Percentiles rank a stretch among this genome's conserved stretches.
phyloP scores from a whole-genome alignment of 805 yeast species.

The Kockiozyma suomiensis region DNA sequence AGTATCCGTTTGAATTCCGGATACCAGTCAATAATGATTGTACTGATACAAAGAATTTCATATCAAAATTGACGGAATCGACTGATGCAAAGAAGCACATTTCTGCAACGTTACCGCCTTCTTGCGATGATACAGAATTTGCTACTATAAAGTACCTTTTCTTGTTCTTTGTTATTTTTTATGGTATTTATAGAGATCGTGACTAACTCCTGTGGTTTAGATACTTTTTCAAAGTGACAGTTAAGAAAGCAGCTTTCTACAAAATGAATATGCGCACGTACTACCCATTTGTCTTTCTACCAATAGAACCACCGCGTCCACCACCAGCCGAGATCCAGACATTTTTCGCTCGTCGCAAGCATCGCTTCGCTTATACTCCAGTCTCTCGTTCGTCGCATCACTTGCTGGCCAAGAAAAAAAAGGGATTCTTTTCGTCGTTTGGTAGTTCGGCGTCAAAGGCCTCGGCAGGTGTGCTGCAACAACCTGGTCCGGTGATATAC shows the following conservation, averaged over 20 bases:
- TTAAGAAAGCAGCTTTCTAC: conserved; percentile 54
- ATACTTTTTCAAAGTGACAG: conserved; percentile 64
- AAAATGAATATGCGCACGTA: conserved; percentile 51
- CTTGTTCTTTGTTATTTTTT: conserved; percentile 32
- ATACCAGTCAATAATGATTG: conserved; percentile 41
- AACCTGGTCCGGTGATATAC: conserved; percentile 36
- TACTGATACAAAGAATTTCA: conserved; percentile 10
- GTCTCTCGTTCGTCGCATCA: background rate
- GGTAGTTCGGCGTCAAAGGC: background rate
- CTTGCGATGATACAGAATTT: conserved; percentile 36
- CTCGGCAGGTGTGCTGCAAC: conserved; percentile 18
- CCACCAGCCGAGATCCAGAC: conserved; percentile 35
- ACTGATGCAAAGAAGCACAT: conserved; percentile 31
- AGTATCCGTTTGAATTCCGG: conserved; percentile 42
- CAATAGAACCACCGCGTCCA: conserved; percentile 42
- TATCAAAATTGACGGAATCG: conserved; percentile 19
- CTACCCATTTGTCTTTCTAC: conserved; percentile 58
- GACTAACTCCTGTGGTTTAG: conserved; percentile 40
- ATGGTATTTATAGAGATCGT: too few species aligned
- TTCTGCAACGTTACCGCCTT: conserved; percentile 40
- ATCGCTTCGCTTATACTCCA: conserved; percentile 21
- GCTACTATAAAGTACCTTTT: conserved; percentile 9
- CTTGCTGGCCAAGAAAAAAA: conserved; percentile 6
- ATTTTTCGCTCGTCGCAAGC: conserved; percentile 49
- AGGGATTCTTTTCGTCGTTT: conserved; percentile 16